Conservation (phyloP, 495 filamentous ascomycete genomes). For the Tuber brumale region DNA sequence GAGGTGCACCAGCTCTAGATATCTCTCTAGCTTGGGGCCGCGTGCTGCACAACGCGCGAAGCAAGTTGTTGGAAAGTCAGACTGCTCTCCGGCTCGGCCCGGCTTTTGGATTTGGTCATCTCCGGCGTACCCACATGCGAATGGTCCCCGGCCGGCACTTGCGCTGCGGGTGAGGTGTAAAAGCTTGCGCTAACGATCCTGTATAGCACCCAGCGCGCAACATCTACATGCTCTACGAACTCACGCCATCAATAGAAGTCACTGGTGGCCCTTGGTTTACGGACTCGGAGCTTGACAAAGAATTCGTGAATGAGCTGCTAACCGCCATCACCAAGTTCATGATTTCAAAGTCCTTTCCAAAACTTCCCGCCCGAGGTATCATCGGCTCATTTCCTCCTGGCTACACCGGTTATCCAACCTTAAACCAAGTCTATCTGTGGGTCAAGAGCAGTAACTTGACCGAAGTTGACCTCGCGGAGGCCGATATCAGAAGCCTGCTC, state of each 20-base stretch:
- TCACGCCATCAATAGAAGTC: constrained; percentile 70
- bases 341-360: constrained; percentile 48
- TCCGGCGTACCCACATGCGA: neutral
- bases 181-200: constrained; percentile 10
- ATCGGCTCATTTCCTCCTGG: constrained; percentile 58
- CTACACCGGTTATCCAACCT: constrained; percentile 68
- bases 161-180: neutral
- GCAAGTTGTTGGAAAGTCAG: constrained; percentile 23
- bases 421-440: constrained; percentile 61
- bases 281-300: constrained; percentile 75
- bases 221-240: constrained; percentile 61
- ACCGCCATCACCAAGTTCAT: constrained; percentile 66
- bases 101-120: constrained; percentile 28
- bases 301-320: constrained; percentile 69
- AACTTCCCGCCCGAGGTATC: constrained; percentile 41
- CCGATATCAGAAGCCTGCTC: constrained; percentile 71
- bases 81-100: constrained; percentile 30
- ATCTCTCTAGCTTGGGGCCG: neutral
- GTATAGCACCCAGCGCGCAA: constrained; percentile 57
- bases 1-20: neutral
- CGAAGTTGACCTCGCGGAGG: constrained; percentile 57
- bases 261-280: constrained; percentile 93
- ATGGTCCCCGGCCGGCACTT: neutral
- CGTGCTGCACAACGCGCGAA: neutral
- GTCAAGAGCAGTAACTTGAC: constrained; percentile 61